Conservation (phyloP, 352 stramenopile genomes). For the Thalassiosira hispida region DNA sequence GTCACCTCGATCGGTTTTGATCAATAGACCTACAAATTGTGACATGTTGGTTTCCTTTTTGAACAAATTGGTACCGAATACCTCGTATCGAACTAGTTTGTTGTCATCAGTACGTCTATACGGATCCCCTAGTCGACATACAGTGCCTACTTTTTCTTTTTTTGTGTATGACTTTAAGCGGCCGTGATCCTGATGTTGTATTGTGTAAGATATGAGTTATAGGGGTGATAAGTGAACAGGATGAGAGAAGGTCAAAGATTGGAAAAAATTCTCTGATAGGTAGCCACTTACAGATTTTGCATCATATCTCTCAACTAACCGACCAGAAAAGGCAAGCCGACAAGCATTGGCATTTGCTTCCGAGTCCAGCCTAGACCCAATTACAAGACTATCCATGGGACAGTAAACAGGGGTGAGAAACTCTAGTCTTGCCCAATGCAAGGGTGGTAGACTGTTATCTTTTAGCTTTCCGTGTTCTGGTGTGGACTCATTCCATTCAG, state of each 20-base stretch:
- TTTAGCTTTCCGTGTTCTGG: constrained; percentile 21
- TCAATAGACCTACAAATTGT: constrained; percentile 85
- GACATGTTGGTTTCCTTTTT: constrained; percentile 88
- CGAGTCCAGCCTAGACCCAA: constrained; percentile 86
- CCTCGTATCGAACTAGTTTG: constrained; percentile 79
- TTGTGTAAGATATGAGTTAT: constrained; percentile 15
- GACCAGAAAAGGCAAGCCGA: constrained; percentile 87
- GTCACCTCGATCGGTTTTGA: constrained; percentile 79
- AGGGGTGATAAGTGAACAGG: not conserved
- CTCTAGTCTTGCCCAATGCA: constrained; percentile 86
- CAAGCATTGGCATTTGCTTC: constrained; percentile 82
- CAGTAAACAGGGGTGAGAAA: constrained; percentile 87
- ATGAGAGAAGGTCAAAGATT: no score
- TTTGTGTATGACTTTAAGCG: constrained; percentile 82
- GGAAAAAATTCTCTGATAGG: constrained; percentile 17
- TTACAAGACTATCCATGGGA: constrained; percentile 83
- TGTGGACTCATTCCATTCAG: constrained; percentile 9
- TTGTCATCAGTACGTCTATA: constrained; percentile 72
- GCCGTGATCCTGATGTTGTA: constrained; percentile 37
- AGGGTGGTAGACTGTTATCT: constrained; percentile 43
- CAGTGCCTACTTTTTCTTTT: constrained; percentile 80
- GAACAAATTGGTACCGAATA: constrained; percentile 87
- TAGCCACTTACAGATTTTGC: constrained; percentile 54
- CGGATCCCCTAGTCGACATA: constrained; percentile 81
- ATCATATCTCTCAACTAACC: constrained; percentile 78